Conservation (phyloP, 1,284 basidiomycete genomes). For the Rhodotorula sp. region DNA sequence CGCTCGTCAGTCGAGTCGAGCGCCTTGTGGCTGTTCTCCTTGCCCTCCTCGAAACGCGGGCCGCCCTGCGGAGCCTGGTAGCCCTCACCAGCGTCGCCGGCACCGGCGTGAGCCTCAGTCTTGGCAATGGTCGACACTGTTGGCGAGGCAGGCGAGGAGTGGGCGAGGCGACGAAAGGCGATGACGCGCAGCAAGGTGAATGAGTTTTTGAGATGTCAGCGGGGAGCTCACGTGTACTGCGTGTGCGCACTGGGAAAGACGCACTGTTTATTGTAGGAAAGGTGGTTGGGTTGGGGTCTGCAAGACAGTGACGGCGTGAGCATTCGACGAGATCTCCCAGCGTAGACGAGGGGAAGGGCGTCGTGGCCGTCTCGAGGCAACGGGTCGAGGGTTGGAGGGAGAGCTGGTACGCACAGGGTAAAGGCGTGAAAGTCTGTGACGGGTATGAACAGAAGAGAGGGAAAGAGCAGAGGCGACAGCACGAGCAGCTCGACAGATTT, state of each 20-base stretch:
- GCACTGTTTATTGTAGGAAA: no score
- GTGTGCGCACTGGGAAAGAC: no score
- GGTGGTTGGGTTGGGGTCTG: neutral
- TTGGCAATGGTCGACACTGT: constrained; percentile 27
- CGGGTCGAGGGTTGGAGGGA: no score
- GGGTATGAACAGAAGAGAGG: neutral
- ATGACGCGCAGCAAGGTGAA: neutral
- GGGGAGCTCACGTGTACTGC: no score
- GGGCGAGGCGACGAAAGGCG: neutral
- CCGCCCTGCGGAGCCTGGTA: constrained; percentile 13
- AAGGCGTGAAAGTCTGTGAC: neutral
- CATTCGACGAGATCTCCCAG: no score
- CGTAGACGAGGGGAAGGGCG: no score
- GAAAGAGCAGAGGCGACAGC: neutral
- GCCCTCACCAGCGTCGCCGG: constrained; percentile 35
- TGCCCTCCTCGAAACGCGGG: constrained; percentile 34
- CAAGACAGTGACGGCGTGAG: neutral
- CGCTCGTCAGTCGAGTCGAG: constrained; percentile 39
- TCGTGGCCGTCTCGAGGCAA: no score
- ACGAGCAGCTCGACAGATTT: neutral
- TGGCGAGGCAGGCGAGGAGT: neutral
- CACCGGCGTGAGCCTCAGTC: constrained; percentile 34
- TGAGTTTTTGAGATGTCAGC: neutral
- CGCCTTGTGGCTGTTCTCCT: constrained; percentile 31
- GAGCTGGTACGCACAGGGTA: neutral